phyloP scores from a whole-genome alignment of 2,329 filamentous ascomycete species.

The Colletotrichum tabaci region DNA sequence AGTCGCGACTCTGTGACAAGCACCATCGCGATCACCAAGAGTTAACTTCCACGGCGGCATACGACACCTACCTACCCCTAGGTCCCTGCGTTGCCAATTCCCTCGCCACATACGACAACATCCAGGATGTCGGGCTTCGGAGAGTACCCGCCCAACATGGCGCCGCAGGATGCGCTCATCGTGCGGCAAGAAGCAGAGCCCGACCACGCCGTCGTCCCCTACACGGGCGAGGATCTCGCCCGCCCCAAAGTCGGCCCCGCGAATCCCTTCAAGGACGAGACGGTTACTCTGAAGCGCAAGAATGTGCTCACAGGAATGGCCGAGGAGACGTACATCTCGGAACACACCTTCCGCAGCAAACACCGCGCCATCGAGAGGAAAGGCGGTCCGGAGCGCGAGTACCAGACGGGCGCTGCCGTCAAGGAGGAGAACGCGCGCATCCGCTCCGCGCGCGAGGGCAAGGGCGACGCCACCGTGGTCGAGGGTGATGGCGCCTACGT shows the following conservation, averaged over 20 bases:
- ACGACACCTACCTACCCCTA: constrained; percentile 26
- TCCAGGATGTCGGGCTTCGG: constrained; percentile 72
- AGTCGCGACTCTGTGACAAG: constrained; percentile 19
- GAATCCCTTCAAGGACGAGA: constrained; percentile 81
- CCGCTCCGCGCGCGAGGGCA: constrained; percentile 84
- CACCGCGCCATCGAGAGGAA: constrained; percentile 85
- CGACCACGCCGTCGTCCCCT: constrained; percentile 74
- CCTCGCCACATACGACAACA: constrained; percentile 4
- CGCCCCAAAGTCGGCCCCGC: constrained; percentile 77
- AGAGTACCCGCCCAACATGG: constrained; percentile 77
- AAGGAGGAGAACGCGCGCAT: constrained; percentile 81
- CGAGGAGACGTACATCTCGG: constrained; percentile 89
- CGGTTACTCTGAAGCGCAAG: constrained; percentile 78
- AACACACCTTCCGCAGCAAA: constrained; percentile 89
- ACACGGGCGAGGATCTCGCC: constrained; percentile 81
- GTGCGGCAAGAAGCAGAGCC: constrained; percentile 68
- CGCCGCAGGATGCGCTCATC: constrained; percentile 74
- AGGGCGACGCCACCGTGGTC: constrained; percentile 86
- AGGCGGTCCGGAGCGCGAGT: constrained; percentile 70
- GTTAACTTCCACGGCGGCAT: constrained; percentile 8
- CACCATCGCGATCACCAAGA: constrained; percentile 22
- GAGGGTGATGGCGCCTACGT: constrained; percentile 92
- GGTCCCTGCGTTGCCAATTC: constrained; percentile 33
- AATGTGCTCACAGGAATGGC: constrained; percentile 89
- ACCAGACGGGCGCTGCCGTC: constrained; percentile 66